These are phyloP conservation scores for Anthracocystis panici-leucophaei DNA, from an alignment of 1,284 basidiomycete genomes.

Conservation along the genomic window DNA sequence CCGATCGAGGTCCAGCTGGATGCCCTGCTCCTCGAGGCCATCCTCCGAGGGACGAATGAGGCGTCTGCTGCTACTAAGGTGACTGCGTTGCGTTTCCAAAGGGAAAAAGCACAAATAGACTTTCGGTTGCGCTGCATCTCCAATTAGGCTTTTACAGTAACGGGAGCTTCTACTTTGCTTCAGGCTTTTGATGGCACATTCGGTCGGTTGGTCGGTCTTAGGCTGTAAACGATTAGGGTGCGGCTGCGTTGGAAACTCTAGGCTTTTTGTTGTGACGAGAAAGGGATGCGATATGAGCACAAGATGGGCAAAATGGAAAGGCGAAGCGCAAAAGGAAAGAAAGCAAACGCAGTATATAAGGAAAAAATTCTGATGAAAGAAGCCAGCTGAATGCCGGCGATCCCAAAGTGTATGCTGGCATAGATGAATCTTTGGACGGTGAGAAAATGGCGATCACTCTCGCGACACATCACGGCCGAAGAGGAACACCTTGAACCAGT, in stretches of 20 bases:
- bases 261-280: conserved; percentile 12
- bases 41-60: neutral
- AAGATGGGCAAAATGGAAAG: neutral
- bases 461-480: conserved; percentile 56
- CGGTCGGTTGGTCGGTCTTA: neutral
- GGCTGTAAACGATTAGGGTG: neutral
- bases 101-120: too few relatives aligned
- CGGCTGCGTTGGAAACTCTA: neutral
- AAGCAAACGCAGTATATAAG: neutral
- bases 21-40: neutral
- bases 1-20: neutral
- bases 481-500: conserved; percentile 61
- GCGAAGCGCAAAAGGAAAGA: neutral
- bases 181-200: neutral
- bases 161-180: neutral
- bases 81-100: neutral
- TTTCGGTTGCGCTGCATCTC: neutral
- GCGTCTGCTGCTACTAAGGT: neutral
- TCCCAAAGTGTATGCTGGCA: too few relatives aligned
- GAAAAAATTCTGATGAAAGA: neutral
- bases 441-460: conserved; percentile 29
- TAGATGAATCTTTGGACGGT: neutral
- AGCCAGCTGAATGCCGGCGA: neutral
- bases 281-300: conserved; percentile 19
- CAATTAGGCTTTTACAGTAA: neutral